Conservation (phyloP, 257 asterid species). For the Solanum sejunctum region DNA sequence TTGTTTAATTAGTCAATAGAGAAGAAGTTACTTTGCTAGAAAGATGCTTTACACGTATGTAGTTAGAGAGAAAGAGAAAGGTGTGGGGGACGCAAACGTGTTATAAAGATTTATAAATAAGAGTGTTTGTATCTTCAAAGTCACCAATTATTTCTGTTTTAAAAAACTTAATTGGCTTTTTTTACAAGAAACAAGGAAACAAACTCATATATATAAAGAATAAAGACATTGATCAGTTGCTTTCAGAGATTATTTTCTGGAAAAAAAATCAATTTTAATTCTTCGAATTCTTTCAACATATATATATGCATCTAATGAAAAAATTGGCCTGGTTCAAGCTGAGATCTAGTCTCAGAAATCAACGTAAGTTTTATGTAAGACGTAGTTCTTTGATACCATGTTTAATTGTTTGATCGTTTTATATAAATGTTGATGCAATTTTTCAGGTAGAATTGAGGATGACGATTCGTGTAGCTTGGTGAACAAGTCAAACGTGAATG, state of each 20-base stretch:
- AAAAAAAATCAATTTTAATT: background rate
- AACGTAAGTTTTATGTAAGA: conserved; percentile 19
- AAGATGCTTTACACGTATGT: conserved; percentile 6
- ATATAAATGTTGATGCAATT: background rate
- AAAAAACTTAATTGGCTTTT: background rate
- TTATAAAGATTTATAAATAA: background rate
- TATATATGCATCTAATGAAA: conserved; percentile 3
- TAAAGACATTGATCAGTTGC: background rate
- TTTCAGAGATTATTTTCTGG: background rate
- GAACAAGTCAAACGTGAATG: conserved; percentile 26
- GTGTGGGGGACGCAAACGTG: conserved; percentile 24
- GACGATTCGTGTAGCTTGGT: conserved; percentile 7
- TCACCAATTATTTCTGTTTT: background rate
- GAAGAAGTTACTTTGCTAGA: background rate
- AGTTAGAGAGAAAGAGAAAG: background rate
- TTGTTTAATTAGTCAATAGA: background rate
- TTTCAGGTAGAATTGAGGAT: conserved; percentile 23
- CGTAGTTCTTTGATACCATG: background rate
- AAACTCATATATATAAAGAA: conserved; percentile 1
- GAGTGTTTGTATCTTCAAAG: background rate
- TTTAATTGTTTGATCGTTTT: background rate
- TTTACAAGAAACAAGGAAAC: background rate
- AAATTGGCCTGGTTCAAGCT: conserved; percentile 14
- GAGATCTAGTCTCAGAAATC: conserved; percentile 8
- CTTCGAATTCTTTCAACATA: background rate